These are phyloP conservation scores for Macadamia integrifolia DNA, from an alignment of 164 flowering plant genomes.

Conservation along the genomic window DNA sequence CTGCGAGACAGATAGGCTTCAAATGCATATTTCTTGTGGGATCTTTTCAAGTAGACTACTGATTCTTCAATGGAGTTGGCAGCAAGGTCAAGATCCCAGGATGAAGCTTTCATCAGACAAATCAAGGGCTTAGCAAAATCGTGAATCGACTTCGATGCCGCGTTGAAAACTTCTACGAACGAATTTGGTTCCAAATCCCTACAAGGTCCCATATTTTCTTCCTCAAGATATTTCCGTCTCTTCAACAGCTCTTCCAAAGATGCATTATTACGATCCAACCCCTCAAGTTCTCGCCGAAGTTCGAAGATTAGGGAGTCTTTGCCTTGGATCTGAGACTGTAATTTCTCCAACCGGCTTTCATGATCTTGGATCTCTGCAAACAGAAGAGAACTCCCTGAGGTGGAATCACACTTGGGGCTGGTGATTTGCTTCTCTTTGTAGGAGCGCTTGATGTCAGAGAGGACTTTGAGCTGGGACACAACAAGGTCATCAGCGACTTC, in stretches of 20 bases:
- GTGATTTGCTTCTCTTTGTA: constrained; percentile 28
- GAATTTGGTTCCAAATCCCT: constrained; percentile 8
- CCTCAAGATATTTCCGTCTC: constrained; percentile 15
- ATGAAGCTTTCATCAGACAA: constrained; percentile 47
- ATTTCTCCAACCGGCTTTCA: constrained; percentile 24
- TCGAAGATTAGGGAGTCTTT: constrained; percentile 24
- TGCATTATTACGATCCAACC: constrained; percentile 24
- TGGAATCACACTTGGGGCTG: constrained; percentile 11
- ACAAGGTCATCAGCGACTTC: constrained; percentile 38
- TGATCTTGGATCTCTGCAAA: constrained; percentile 24
- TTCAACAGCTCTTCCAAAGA: constrained; percentile 21
- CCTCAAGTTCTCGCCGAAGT: constrained; percentile 25
- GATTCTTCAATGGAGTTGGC: constrained; percentile 32
- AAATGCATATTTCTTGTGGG: constrained; percentile 56
- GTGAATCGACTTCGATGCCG: constrained; percentile 45
- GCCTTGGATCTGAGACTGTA: constrained; percentile 24
- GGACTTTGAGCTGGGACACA: constrained; percentile 27
- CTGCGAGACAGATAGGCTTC: constrained; percentile 54
- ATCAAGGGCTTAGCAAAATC: constrained; percentile 66
- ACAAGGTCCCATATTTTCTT: constrained; percentile 5
- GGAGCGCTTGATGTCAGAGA: constrained; percentile 34
- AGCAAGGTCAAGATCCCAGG: constrained; percentile 53
- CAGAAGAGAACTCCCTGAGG: constrained; percentile 12
- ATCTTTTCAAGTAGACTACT: constrained; percentile 28
- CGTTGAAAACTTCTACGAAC: constrained; percentile 20